Conservation (phyloP, 2,329 filamentous ascomycete genomes). For the Gremmenia infestans region DNA sequence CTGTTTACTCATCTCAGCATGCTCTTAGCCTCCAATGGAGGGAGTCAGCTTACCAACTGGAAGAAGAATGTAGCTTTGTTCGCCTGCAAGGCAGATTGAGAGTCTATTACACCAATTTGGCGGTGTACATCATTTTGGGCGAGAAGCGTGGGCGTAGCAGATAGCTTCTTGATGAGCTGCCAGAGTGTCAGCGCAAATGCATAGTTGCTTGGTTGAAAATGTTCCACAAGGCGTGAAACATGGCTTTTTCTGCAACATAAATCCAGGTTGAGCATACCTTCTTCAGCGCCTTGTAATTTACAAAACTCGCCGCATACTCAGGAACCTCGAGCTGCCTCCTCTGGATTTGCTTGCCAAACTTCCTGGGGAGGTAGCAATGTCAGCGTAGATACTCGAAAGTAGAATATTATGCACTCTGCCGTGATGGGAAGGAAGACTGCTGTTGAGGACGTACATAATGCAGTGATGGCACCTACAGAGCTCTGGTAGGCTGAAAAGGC, state of each 20-base stretch:
- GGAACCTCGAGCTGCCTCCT: conserved; percentile 98
- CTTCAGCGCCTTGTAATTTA: conserved; percentile 98
- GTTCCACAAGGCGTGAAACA: conserved; percentile 4
- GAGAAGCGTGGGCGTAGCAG: conserved; percentile 78
- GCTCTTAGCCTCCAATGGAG: conserved; percentile 17
- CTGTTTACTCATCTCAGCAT: conserved; percentile 49
- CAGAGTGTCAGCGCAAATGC: conserved; percentile 25
- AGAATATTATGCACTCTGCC: conserved; percentile 3
- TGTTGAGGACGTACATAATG: conserved; percentile 29
- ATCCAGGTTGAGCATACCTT: conserved; percentile 58
- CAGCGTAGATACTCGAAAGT: conserved; percentile 6
- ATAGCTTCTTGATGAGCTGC: conserved; percentile 97
- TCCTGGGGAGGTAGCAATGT: conserved; percentile 53
- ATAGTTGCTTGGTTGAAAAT: conserved; percentile 1
- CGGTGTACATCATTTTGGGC: conserved; percentile 63
- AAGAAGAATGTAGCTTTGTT: conserved; percentile 99
- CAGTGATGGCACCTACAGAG: conserved; percentile 24
- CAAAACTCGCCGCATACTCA: conserved; percentile 98
- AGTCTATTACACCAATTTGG: conserved; percentile 52
- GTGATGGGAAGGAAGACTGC: neutral
- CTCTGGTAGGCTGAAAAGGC: conserved; percentile 22
- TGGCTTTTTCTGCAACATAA: conserved; percentile 15
- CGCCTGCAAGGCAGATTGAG: conserved; percentile 86
- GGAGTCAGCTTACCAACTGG: conserved; percentile 63
- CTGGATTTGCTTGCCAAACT: conserved; percentile 99